phyloP scores from a whole-genome alignment of 2,329 filamentous ascomycete species.

The Scopulariopsis brevicaulis region DNA sequence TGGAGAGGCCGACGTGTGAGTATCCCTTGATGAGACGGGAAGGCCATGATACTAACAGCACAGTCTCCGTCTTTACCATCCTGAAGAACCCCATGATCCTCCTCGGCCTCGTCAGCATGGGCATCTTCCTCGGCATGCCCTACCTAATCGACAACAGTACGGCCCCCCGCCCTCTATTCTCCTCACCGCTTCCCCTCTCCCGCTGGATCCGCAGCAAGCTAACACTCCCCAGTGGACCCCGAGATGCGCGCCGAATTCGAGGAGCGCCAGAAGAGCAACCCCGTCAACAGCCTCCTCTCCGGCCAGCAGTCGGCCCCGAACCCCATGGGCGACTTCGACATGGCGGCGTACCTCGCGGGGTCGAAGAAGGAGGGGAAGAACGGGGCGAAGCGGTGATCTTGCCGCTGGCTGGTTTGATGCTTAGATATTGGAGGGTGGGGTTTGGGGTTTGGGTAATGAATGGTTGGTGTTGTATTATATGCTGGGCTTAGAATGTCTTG shows the following conservation, averaged over 20 bases:
- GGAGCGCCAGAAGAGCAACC: constrained; percentile 69
- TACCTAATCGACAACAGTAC: constrained; percentile 92
- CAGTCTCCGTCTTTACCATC: constrained; percentile 70
- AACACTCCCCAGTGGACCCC: constrained; percentile 65
- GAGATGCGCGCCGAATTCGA: constrained; percentile 90
- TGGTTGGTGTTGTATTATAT: neutral
- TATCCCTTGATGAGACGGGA: constrained; percentile 12
- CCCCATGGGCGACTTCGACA: constrained; percentile 45
- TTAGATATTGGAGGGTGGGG: too few relatives aligned
- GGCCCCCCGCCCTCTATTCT: too few relatives aligned
- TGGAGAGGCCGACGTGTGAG: constrained; percentile 66
- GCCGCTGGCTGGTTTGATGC: neutral
- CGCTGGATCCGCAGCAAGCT: neutral
- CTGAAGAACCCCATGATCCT: constrained; percentile 96
- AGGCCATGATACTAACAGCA: neutral
- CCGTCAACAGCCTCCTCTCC: constrained; percentile 47
- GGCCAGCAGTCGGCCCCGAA: constrained; percentile 21
- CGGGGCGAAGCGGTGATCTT: constrained; percentile 22
- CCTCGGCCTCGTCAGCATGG: constrained; percentile 74
- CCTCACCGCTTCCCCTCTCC: neutral
- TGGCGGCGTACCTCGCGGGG: constrained; percentile 53
- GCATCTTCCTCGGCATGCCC: constrained; percentile 82
- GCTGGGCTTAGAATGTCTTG: neutral
- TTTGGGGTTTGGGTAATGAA: too few relatives aligned
- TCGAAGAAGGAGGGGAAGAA: constrained; percentile 27